Evolutionary conservation across 345 rosid species (phyloP), one percentile per base, ranked within the genome.

Genomic region (Odontarrhena argentea): DNA sequence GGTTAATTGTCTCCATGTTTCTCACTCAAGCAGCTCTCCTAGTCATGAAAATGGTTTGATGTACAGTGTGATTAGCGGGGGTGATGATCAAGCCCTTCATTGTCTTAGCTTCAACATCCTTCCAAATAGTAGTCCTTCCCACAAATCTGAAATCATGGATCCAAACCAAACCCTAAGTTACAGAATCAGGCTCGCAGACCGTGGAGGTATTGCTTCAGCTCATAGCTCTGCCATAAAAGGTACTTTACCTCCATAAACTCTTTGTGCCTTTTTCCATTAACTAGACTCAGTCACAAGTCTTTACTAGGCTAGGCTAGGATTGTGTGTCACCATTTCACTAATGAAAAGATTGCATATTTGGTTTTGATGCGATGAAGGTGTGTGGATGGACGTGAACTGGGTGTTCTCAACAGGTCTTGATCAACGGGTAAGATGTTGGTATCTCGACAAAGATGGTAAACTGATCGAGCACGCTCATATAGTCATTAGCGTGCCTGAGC

Each of bases 401-500:
- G 84, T 91, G 42, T 88, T 94, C 65, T 91, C 96, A 2, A 80
- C 96, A n/a, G 96, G 99, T 60, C 97, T 94, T 76, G 99, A 94
- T 83, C 97, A 91, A 78, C 93, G 99, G 6, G 75, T 94, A 55
- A 75, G 96, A 64, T 91, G 92, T 76, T 94, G 96, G 97, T 76
- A 48, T 38, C 67, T 83, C 14, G 73, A 80, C 59, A 81, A 83
- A 37, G 63, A 70, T 12, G 71, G 82, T 60, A 81, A 79, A 78
- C 71, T 86, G 13, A 69, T 35, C 0, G 87, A 85, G 69, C 80
- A 82, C 48, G 68, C 89, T 77, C 83, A 79, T 74, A 45, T 84
- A 55, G 73, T 88, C 52, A 73, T 85, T 7, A 87, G 89, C 47
- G 96, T 94, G 41, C 92, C 96, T 6, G 97, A 94, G 76, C 97